Evolutionary conservation across 2,329 filamentous ascomycete species (phyloP).

Genomic region (Chaetomium globosum): DNA sequence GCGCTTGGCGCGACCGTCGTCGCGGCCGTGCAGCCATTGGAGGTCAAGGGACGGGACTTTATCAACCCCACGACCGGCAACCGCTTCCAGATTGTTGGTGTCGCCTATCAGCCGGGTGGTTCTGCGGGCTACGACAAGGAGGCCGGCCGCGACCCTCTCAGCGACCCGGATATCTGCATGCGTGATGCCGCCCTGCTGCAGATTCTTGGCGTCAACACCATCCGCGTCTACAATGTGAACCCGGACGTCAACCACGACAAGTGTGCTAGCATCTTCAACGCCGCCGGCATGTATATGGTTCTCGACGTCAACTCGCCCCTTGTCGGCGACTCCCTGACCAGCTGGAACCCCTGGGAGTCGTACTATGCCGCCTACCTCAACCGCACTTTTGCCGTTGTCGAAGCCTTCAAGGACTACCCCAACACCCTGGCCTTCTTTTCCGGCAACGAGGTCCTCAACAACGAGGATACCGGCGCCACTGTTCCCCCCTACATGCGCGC

Average conservation of each 20-base stretch:
- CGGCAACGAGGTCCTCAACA: constrained; percentile 77
- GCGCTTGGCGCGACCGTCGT: constrained; percentile 57
- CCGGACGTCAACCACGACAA: constrained; percentile 67
- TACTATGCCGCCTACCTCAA: constrained; percentile 65
- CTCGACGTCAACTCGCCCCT: constrained; percentile 70
- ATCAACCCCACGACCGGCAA: constrained; percentile 61
- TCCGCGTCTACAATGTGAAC: constrained; percentile 71
- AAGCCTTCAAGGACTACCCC: constrained; percentile 68
- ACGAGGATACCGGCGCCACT: constrained; percentile 58
- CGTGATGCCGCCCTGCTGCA: constrained; percentile 69
- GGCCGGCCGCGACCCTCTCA: constrained; percentile 61
- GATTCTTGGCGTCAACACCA: constrained; percentile 65
- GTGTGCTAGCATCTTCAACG: constrained; percentile 69
- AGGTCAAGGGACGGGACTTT: constrained; percentile 60
- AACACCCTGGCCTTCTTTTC: constrained; percentile 75
- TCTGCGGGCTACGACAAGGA: constrained; percentile 62
- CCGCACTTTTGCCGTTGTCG: constrained; percentile 67
- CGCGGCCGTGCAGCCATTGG: constrained; percentile 60
- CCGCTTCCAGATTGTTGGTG: constrained; percentile 67
- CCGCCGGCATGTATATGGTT: constrained; percentile 69
- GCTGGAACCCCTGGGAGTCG: constrained; percentile 58
- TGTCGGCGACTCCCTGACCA: constrained; percentile 59
- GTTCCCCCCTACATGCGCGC: constrained; percentile 74
- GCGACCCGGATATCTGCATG: constrained; percentile 59
- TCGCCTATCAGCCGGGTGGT: constrained; percentile 71